A percentile compares a stretch with the other conserved stretches of the same genome.
Conservation (phyloP, 805 yeast genomes). For the Cephaloascus fragrans region DNA sequence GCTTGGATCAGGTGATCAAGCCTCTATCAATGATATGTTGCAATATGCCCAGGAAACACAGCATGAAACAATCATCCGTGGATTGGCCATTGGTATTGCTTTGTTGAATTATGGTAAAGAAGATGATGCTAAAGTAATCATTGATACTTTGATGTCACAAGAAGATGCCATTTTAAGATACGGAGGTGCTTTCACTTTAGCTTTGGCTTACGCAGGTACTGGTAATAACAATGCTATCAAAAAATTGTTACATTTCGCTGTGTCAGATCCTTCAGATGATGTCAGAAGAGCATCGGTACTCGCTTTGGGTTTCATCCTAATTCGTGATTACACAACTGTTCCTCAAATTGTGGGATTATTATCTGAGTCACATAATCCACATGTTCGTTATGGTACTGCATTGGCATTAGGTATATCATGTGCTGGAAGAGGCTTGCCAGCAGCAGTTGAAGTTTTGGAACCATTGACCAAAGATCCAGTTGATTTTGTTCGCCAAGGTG, state of each 20-base stretch:
- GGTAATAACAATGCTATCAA: constrained; percentile 84
- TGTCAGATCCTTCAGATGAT: constrained; percentile 91
- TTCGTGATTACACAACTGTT: constrained; percentile 86
- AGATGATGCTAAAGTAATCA: constrained; percentile 62
- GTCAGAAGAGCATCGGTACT: constrained; percentile 95
- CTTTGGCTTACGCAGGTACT: constrained; percentile 94
- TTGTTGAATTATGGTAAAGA: constrained; percentile 80
- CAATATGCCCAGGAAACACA: constrained; percentile 90
- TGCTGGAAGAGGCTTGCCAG: constrained; percentile 84
- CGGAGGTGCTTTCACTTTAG: constrained; percentile 93
- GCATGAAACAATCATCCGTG: constrained; percentile 91
- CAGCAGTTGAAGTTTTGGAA: constrained; percentile 87
- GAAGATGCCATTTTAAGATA: constrained; percentile 83
- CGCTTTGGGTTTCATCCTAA: constrained; percentile 81
- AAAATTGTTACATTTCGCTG: constrained; percentile 83
- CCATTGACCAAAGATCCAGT: constrained; percentile 90
- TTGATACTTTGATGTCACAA: constrained; percentile 56
- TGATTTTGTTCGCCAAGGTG: constrained; percentile 97
- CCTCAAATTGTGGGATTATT: constrained; percentile 91
- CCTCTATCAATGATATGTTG: constrained; percentile 69
- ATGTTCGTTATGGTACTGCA: constrained; percentile 96
- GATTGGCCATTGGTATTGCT: constrained; percentile 86
- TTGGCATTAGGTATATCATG: constrained; percentile 95
- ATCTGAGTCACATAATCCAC: constrained; percentile 93
- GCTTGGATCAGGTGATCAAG: constrained; percentile 80